Percentiles rank a stretch among this genome's conserved stretches.
Conservation (phyloP, 495 filamentous ascomycete species). For the Penicillium chermesinum region DNA sequence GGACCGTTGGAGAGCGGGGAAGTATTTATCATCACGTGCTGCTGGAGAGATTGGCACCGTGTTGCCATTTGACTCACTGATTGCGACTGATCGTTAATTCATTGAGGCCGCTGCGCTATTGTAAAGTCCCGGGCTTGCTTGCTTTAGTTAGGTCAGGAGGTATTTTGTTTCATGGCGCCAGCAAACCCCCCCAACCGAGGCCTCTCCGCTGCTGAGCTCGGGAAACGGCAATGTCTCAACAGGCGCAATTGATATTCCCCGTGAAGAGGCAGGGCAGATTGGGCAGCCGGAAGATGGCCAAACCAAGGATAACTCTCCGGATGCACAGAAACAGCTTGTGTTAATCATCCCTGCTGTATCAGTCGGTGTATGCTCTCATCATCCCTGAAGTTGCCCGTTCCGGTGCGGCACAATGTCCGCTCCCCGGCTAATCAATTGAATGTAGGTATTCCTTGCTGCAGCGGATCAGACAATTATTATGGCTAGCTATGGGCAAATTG, state of each 20-base stretch:
- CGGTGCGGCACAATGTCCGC: too few species aligned
- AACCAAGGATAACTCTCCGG: constrained; percentile 25
- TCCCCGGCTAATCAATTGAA: constrained; percentile 10
- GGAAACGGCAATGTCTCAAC: constrained; percentile 25
- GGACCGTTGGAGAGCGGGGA: too few species aligned
- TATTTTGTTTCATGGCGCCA: constrained; percentile 28
- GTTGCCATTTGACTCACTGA: too few species aligned
- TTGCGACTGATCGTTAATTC: too few species aligned
- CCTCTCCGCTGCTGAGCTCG: constrained; percentile 37
- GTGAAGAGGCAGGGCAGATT: constrained; percentile 16
- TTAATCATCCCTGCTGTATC: constrained; percentile 49
- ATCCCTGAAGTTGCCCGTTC: too few species aligned
- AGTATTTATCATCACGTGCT: too few species aligned
- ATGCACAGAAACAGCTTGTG: constrained; percentile 31
- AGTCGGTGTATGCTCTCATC: constrained; percentile 39
- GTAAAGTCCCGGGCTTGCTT: too few species aligned
- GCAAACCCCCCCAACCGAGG: constrained; percentile 31
- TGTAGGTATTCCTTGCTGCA: constrained; percentile 62
- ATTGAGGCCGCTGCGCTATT: too few species aligned
- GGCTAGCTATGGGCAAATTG: constrained; percentile 73
- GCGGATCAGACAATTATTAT: constrained; percentile 82
- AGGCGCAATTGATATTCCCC: constrained; percentile 21
- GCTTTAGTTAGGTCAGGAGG: too few species aligned
- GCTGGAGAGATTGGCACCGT: too few species aligned
- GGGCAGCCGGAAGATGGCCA: constrained; percentile 11